Base-by-base conservation (phyloP, 148 eudicot species). In the Agrostemma githago region DNA sequence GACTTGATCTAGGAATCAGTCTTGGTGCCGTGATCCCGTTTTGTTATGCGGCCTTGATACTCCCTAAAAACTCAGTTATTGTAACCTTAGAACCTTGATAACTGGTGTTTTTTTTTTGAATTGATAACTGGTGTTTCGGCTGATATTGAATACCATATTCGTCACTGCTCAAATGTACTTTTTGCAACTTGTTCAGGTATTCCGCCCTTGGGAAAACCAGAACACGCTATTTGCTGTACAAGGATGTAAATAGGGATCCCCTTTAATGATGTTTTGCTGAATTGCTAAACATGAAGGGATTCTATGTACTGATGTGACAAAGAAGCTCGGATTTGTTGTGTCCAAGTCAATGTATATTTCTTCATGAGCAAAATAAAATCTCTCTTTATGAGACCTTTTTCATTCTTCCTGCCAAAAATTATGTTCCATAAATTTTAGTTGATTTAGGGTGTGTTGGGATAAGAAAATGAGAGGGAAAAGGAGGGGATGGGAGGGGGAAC, bases 161-260 rank as follows among this genome's bases (percentile, higher is more conserved):
- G 14, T 60, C 61, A 11, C 51, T 57, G 63, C 4, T 54, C 8
- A 62, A 62, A 41, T 68, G 41, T 38, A 69, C 46, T 66, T 74
- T 72, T 5, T 54, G 51, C 70, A 54, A 64, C 54, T 57, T 68
- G 64, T 83, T 67, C 96, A 95, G 98, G 98, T 95, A 95, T 78
- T 97, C 96, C 79, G 99, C 99, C 38, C 92, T 95, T 40, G 99
- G 99, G 43, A 95, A 90, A 77, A 84, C 92, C 64, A 88, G 86
- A 70, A 57, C 96, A 41, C 96, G 99, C 48, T 95, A 95, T 86
- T 80, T 95, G 77, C 81, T 95, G 56, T 95, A 95, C 88, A 95
- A 95, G 81, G 98, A 95, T 82, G 97, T 92, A 60, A 95, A 95
- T 76, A 89, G 99, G 84, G 84, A 87, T 82, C 97, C 97, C 21